These are phyloP conservation scores for Aspergillus fijiensis DNA, from an alignment of 2,329 filamentous ascomycete genomes.

Conservation along the genomic window DNA sequence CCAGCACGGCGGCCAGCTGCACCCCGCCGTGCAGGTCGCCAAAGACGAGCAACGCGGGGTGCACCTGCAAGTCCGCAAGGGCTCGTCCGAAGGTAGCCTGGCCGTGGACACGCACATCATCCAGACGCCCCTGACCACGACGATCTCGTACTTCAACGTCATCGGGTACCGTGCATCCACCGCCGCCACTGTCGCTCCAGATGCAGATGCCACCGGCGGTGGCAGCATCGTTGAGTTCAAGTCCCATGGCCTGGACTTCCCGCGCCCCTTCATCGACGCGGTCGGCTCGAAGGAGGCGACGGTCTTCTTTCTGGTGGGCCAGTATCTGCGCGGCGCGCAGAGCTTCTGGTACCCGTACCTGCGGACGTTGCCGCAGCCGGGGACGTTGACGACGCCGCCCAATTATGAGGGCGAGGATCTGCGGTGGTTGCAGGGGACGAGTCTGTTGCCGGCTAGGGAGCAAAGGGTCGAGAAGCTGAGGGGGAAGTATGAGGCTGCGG, in stretches of 20 bases:
- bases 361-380: constrained; percentile 62
- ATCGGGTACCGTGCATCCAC: constrained; percentile 24
- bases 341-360: constrained; percentile 72
- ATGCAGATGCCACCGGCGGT: background rate
- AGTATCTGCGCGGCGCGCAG: constrained; percentile 58
- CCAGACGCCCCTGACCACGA: constrained; percentile 35
- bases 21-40: constrained; percentile 34
- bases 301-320: constrained; percentile 68
- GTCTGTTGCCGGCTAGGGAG: constrained; percentile 35
- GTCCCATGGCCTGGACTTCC: constrained; percentile 45
- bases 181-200: background rate
- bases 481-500: constrained; percentile 37
- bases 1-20: constrained; percentile 32
- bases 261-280: constrained; percentile 50
- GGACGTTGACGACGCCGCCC: constrained; percentile 60
- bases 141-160: constrained; percentile 41
- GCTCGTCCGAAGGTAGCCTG: constrained; percentile 24
- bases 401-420: constrained; percentile 65
- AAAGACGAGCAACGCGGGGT: constrained; percentile 36
- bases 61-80: constrained; percentile 35
- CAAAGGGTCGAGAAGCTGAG: constrained; percentile 37
- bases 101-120: constrained; percentile 35
- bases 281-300: constrained; percentile 61
- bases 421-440: constrained; percentile 46
- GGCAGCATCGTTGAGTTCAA: constrained; percentile 23